A percentile compares a stretch with the other conserved stretches of the same genome.
Conservation (phyloP, 1,284 basidiomycete species). For the Trichosporon ovoides region DNA sequence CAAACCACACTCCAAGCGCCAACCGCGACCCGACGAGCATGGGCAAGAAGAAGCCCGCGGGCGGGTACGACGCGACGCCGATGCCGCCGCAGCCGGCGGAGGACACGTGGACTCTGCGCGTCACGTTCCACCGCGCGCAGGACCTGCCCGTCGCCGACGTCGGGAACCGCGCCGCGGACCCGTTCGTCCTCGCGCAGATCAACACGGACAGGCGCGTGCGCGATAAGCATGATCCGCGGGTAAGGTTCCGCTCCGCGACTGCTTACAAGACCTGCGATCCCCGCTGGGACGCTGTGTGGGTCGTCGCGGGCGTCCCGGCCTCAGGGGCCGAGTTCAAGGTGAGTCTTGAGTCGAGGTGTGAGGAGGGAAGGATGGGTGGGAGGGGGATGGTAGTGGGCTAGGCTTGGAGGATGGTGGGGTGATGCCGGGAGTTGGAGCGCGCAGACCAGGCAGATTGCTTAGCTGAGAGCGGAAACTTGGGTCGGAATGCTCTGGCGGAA, state of each 20-base stretch:
- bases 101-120: conserved; percentile 48
- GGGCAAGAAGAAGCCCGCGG: conserved; percentile 9
- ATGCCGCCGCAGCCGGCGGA: conserved; percentile 13
- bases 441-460: too few species aligned
- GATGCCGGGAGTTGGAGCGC: too few species aligned
- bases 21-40: background rate
- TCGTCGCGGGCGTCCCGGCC: conserved; percentile 51
- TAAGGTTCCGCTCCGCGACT: conserved; percentile 51
- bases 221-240: conserved; percentile 33
- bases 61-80: conserved; percentile 11
- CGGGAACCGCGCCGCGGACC: conserved; percentile 48
- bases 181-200: conserved; percentile 48
- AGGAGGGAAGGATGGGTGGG: too few species aligned
- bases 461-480: too few species aligned
- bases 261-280: conserved; percentile 48
- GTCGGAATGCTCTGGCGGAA: too few species aligned
- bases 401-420: too few species aligned
- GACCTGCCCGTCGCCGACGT: conserved; percentile 52
- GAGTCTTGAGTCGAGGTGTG: background rate
- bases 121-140: conserved; percentile 50
- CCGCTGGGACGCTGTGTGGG: conserved; percentile 50
- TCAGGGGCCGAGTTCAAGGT: conserved; percentile 42
- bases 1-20: background rate
- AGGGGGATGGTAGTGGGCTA: too few species aligned
- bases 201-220: conserved; percentile 7